Conservation (phyloP, 2,329 filamentous ascomycete genomes). For the Trichoderma guizhouense region DNA sequence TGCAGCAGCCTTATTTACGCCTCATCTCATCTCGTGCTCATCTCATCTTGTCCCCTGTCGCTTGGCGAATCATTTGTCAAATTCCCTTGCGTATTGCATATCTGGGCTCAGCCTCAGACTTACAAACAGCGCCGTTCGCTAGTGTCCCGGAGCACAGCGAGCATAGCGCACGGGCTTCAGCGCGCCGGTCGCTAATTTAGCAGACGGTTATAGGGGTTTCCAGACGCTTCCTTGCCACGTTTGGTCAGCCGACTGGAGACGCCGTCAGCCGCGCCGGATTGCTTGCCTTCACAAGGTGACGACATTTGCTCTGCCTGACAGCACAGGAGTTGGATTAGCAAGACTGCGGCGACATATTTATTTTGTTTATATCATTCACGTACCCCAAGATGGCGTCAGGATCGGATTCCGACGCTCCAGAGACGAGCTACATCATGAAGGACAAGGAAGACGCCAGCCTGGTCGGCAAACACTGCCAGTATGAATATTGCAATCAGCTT, state of each 20-base stretch:
- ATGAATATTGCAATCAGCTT: constrained; percentile 86
- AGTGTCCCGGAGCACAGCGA: neutral
- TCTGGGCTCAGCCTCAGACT: neutral
- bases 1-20: constrained; percentile 10
- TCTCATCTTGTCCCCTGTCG: neutral
- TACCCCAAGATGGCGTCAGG: constrained; percentile 51
- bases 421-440: constrained; percentile 69
- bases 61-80: neutral
- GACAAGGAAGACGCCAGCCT: constrained; percentile 71
- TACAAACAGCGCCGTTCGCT: neutral
- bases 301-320: constrained; percentile 29
- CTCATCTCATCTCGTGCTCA: neutral
- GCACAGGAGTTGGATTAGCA: constrained; percentile 13
- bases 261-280: constrained; percentile 4
- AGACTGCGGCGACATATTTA: neutral
- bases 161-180: neutral
- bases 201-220: constrained; percentile 27
- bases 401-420: constrained; percentile 39
- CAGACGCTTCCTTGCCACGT: constrained; percentile 30
- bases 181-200: neutral
- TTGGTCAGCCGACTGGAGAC: constrained; percentile 16
- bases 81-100: neutral
- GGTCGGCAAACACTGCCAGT: constrained; percentile 88
- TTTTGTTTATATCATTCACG: neutral
- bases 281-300: constrained; percentile 23